Evolutionary conservation across 1,284 basidiomycete genomes (phyloP).

Genomic region (Exsudoporus floridanus): DNA sequence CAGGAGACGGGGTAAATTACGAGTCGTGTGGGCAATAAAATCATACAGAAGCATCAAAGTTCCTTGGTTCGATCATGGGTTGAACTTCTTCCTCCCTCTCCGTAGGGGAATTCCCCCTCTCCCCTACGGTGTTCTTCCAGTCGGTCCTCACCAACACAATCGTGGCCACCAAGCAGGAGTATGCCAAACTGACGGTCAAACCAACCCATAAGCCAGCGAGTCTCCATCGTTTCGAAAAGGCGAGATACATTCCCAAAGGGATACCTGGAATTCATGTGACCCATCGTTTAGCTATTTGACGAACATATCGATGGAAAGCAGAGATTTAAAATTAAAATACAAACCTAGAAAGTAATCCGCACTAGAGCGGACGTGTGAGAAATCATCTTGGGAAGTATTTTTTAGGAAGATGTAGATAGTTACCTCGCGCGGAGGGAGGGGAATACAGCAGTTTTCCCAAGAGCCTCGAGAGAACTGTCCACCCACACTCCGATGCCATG

Average conservation of each 20-base stretch:
- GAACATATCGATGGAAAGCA: neutral
- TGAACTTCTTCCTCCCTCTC: neutral
- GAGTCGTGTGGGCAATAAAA: neutral
- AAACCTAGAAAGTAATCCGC: conserved; percentile 25
- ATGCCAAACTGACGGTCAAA: conserved; percentile 24
- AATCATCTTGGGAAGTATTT: neutral
- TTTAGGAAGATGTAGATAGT: neutral
- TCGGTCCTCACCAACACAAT: conserved; percentile 19
- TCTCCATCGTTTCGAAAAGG: conserved; percentile 26
- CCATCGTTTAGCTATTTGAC: neutral
- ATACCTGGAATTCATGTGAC: conserved; percentile 20
- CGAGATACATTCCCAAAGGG: conserved; percentile 30
- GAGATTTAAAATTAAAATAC: conserved; percentile 1
- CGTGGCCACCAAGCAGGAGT: conserved; percentile 19
- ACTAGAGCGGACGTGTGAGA: conserved; percentile 13
- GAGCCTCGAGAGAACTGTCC: conserved; percentile 19
- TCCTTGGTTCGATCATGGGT: neutral
- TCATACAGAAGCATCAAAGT: neutral
- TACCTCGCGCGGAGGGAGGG: conserved; percentile 30
- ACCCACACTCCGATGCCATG: conserved; percentile 28
- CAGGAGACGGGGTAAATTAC: neutral
- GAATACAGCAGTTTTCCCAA: conserved; percentile 28
- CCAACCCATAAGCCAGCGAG: conserved; percentile 30
- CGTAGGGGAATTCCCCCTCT: neutral
- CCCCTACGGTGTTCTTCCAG: conserved; percentile 13